Evolutionary conservation across 1,139 yeast species (phyloP), one percentile per base, ranked within the genome.

Genomic region (Pichia sp.): DNA sequence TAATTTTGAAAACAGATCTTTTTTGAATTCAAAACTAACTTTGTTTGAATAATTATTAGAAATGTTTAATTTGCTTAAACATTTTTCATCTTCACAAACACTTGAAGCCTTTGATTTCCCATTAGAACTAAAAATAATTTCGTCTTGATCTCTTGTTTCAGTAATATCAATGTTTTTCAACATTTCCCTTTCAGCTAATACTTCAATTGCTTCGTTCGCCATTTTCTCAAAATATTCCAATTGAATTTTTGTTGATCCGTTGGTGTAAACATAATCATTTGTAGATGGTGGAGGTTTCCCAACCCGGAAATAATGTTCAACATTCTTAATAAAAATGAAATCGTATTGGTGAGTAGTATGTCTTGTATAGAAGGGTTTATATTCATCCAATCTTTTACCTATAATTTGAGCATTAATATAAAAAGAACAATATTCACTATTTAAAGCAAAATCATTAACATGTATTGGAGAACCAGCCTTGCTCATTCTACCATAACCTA

Each of bases 401-500:
- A 62, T 48, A 4, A 59, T 35, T 33, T 53, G 47, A 6, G 53
- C 55, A 30, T 53, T 53, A 23, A 62, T 45, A 3, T 55, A 47
- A 42, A 59, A 61, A 4, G 55, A 42, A 9, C 58, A 45, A 6
- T 58, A 55, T 27, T 47, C 50, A 9, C 51, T 52, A 9, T 10
- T 16, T 0, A 40, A 35, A 8, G 52, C 38, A 5, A 35, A 49
- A 56, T 73, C 78, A 4, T 40, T 49, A 1, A 55, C 54, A 29
- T 47, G 37, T 20, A 61, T 46, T 3, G 64, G 63, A 7, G 70
- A 61, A 0, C 74, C 75, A 4, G 47, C 42, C 2, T 61, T 61
- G 10, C 55, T 47, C 32, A 65, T 65, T 22, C 56, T 46, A 3
- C 74, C 75, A 55, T 70, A 72, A 1, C 72, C 71, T 5, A 69